Conservation (phyloP, 2,329 filamentous ascomycete genomes). For the Cordyceps cateniannulata region DNA sequence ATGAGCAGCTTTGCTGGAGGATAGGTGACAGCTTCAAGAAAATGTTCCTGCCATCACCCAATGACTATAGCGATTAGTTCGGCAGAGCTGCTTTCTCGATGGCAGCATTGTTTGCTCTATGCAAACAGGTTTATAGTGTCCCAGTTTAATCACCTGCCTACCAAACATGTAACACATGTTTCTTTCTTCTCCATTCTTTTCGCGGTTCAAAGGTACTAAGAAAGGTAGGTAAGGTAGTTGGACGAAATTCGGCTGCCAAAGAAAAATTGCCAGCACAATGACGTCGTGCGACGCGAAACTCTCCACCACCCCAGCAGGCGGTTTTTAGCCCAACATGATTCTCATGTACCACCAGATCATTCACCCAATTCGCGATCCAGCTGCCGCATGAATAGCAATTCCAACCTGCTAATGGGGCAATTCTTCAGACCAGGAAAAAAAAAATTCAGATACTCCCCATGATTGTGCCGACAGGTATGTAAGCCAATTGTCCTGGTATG, state of each 20-base stretch:
- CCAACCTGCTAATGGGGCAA: no score
- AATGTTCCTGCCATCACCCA: no score
- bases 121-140: no score
- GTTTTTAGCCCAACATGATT: background rate
- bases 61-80: no score
- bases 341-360: background rate
- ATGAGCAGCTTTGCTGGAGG: no score
- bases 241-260: constrained; percentile 1
- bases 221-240: background rate
- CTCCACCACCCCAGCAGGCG: background rate
- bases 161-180: no score
- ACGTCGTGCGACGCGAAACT: background rate
- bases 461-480: constrained; percentile 3
- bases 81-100: no score
- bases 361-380: constrained; percentile 3
- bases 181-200: background rate
- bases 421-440: background rate
- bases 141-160: no score
- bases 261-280: constrained; percentile 1
- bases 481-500: constrained; percentile 5
- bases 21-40: no score
- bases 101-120: no score
- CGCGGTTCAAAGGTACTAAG: no score
- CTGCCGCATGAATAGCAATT: no score
- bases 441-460: background rate